Evolutionary conservation across 2,329 filamentous ascomycete genomes (phyloP).

Genomic region (Xylariales sp.): DNA sequence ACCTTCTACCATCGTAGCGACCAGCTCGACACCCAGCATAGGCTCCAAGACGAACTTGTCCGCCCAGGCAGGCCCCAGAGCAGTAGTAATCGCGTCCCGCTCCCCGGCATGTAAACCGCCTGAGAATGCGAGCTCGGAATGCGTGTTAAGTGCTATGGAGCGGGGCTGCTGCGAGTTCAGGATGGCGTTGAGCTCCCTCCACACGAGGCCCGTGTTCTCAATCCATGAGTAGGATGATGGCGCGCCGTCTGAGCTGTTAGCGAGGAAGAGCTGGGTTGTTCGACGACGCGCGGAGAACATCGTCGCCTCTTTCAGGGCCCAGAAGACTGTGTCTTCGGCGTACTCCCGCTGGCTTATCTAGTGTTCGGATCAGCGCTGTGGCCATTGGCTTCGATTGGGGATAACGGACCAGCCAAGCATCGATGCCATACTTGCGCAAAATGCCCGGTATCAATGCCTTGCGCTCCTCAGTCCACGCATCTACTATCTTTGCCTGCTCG

Average conservation of each 20-base stretch:
- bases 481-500: constrained; percentile 38
- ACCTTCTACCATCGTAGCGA: constrained; percentile 37
- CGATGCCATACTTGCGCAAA: constrained; percentile 39
- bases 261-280: constrained; percentile 45
- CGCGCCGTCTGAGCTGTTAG: constrained; percentile 25
- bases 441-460: constrained; percentile 35
- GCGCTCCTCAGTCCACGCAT: constrained; percentile 40
- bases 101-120: constrained; percentile 46
- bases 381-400: too few relatives aligned
- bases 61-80: constrained; percentile 34
- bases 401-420: constrained; percentile 41
- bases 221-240: constrained; percentile 36
- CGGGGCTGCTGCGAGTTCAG: constrained; percentile 31
- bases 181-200: constrained; percentile 32
- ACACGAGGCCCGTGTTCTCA: constrained; percentile 41
- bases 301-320: constrained; percentile 40
- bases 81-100: constrained; percentile 27
- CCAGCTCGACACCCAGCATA: constrained; percentile 41
- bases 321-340: constrained; percentile 47
- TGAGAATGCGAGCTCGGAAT: constrained; percentile 40
- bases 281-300: constrained; percentile 46
- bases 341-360: constrained; percentile 48
- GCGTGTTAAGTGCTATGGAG: constrained; percentile 39
- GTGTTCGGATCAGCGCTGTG: not conserved
- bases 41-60: constrained; percentile 35